Base-by-base conservation (phyloP, 2,329 filamentous ascomycete genomes). In the Harringtonia lauricola region DNA sequence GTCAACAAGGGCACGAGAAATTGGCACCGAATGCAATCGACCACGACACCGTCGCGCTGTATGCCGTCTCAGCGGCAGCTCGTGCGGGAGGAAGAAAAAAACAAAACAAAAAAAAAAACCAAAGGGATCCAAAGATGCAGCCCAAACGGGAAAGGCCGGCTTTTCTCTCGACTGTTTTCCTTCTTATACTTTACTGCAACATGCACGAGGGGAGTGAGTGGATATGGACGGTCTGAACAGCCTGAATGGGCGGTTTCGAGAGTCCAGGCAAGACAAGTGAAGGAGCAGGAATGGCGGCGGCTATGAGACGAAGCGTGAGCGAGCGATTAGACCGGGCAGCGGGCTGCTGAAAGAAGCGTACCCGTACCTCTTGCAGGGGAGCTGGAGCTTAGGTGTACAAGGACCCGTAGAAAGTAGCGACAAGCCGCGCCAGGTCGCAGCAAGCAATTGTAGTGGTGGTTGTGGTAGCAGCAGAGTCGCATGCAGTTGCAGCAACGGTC, bases 401-500 rank as follows among this genome's bases (percentile, higher is more conserved):
- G 22, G 15, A 17, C 15, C 8, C 9, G 36, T 36, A 8, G 17
- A 9, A 22, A 22, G 28, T 43, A 29, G n/a, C 26, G 29, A 43
- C 36, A 26, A 30, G 41, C 41, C 35, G 35, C 19, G 37, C 41
- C 41, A 39, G 22, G 37, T 36, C n/a, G 41, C 28, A 43, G 41
- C 18, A 29, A 22, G 19, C 15, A 13, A 19, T 29, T 31, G 36
- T 30, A 28, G 44, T 35, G 28, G 44, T 22, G 39, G 40, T 19
- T 19, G 15, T 33, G 30, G 44, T 36, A 26, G 39, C 42, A 36
- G 18, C 36, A 44, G 41, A 42, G 42, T 47, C 39, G 45, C 36
- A 45, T 49, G 42, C 42, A 42, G 46, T 38, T 9, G 35, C 41
- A 43, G 41, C 19, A 33, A 34, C 22, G n/a, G 38, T 39, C 13